These are phyloP conservation scores for Schwanniomyces pseudopolymorphus DNA, from an alignment of 805 yeast genomes.

Conservation along the genomic window DNA sequence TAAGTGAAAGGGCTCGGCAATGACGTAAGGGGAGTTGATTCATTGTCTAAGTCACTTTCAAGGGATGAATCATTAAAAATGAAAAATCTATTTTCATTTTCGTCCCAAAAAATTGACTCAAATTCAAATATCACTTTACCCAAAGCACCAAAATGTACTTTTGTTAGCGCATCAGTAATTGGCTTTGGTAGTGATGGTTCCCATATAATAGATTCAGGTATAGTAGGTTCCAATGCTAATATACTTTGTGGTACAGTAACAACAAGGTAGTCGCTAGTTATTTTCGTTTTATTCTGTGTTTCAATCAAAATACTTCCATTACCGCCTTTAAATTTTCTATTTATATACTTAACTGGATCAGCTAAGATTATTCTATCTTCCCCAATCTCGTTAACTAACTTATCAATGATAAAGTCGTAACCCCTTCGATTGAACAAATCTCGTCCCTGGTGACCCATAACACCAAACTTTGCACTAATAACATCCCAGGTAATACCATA, in stretches of 20 bases:
- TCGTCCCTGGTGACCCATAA: conserved; percentile 75
- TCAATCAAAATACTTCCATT: conserved; percentile 25
- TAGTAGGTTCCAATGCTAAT: conserved; percentile 39
- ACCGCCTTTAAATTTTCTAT: conserved; percentile 19
- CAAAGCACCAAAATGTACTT: conserved; percentile 37
- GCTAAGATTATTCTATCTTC: conserved; percentile 35
- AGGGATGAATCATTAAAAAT: conserved; percentile 4
- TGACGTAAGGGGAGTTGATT: conserved; percentile 5
- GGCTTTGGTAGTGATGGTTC: conserved; percentile 20
- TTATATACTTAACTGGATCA: conserved; percentile 42
- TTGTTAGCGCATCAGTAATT: conserved; percentile 17
- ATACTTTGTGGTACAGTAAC: conserved; percentile 81
- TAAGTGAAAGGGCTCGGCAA: conserved; percentile 50
- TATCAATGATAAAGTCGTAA: conserved; percentile 51
- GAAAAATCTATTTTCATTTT: conserved; percentile 41
- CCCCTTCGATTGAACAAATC: conserved; percentile 69
- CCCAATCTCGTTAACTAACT: conserved; percentile 39
- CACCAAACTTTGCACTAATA: conserved; percentile 66
- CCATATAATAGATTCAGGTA: conserved; percentile 48
- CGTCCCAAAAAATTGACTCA: conserved; percentile 43
- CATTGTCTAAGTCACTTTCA: neutral
- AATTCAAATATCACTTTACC: conserved; percentile 46
- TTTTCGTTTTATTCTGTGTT: conserved; percentile 28
- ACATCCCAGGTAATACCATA: conserved; percentile 69
- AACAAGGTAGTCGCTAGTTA: conserved; percentile 54